Evolutionary conservation across 2,329 filamentous ascomycete species (phyloP), one percentile per base, ranked within the genome.

Genomic region (Aspergillus spinulosporus): DNA sequence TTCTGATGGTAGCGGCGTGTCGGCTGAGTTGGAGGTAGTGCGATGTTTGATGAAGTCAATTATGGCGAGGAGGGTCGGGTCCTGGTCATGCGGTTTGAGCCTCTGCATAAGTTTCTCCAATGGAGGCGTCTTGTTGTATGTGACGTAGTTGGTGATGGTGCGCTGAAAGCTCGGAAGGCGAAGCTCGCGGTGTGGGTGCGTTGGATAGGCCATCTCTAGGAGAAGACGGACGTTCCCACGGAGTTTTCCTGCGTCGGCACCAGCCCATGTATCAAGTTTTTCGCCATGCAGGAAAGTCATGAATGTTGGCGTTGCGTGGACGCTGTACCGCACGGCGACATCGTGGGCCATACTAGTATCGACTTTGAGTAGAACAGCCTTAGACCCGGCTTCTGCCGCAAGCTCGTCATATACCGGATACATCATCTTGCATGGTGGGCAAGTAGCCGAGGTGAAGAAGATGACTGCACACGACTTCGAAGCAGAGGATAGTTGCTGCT

Each of bases 371-470:
- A 97, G 82, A 0, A 84, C 77, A 3, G 85, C 87, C 63, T 87
- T 87, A 32, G 82, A 76, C 1, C 83, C 87, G 29, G 87, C 80
- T 68, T 95, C 88, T 28, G 82, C 84, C 1, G 92, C 92, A 0
- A 97, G 79, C 61, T 90, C 81, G 59, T 95, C 88, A 66, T 90
- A 97, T 0, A 87, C 74, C 1, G 92, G 90, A 66, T 96, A 95
- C 2, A 93, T 82, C 12, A 85, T 75, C 71, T 89, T 93, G 81
- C 93, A 97, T 0, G 92, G 92, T 0, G 85, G 83, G 68, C 92
- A 97, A 2, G 88, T 94, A 2, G 88, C 84, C 3, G 90, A 96
- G 0, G 93, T 97, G 76, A 97, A 97, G 78, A 97, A 97, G 55
- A 97, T 82, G 37, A 93, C 84, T 0, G 90, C 90, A 58, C 88